Conservation (phyloP, 1,284 basidiomycete genomes). For the Moesziomyces sp. region DNA sequence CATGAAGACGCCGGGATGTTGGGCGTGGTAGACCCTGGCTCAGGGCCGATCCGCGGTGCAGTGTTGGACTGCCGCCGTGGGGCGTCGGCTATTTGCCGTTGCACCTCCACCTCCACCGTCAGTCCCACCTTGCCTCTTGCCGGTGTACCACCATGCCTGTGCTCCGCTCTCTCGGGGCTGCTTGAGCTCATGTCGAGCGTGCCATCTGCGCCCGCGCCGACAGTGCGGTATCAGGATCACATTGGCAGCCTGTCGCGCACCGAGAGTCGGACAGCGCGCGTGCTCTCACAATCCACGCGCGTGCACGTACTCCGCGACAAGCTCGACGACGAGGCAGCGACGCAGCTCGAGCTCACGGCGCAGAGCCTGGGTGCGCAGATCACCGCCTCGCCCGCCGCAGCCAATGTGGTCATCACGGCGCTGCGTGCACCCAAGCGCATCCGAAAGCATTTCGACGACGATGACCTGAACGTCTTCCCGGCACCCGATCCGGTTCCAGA, state of each 20-base stretch:
- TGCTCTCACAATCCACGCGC: constrained; percentile 39
- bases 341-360: constrained; percentile 11
- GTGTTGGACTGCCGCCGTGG: background rate
- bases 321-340: constrained; percentile 3
- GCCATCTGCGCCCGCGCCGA: background rate
- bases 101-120: background rate
- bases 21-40: too few species aligned
- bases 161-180: too few species aligned
- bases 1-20: too few species aligned
- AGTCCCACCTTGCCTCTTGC: too few species aligned
- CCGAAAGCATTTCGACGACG: constrained; percentile 26
- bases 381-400: constrained; percentile 9
- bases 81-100: too few species aligned
- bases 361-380: constrained; percentile 41
- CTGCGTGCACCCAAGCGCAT: constrained; percentile 42
- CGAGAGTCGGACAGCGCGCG: constrained; percentile 8
- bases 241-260: constrained; percentile 26
- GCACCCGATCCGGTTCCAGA: background rate
- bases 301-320: constrained; percentile 42
- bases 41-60: too few species aligned
- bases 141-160: too few species aligned
- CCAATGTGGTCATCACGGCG: constrained; percentile 39
- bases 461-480: constrained; percentile 13
- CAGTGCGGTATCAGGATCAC: constrained; percentile 28
- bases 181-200: constrained; percentile 2